Percentiles rank a stretch among this genome's conserved stretches.
Conservation (phyloP, 1,139 yeast genomes). For the Candida glucosophila region DNA sequence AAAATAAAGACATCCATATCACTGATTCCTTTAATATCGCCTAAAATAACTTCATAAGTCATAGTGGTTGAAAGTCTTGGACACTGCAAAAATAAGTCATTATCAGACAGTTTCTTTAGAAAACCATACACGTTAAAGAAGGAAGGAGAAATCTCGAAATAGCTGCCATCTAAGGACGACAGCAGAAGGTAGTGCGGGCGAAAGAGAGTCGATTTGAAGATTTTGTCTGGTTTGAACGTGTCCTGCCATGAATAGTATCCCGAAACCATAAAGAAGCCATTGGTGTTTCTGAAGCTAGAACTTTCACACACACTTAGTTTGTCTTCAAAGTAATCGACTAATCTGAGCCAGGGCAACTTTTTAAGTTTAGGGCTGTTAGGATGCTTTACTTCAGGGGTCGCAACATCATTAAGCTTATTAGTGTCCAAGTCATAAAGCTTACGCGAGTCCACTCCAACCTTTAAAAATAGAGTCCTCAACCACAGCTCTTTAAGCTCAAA, state of each 20-base stretch:
- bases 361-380: no score
- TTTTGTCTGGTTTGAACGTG: slow-evolving; percentile 33
- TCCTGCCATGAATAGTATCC: slow-evolving; percentile 27
- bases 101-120: no score
- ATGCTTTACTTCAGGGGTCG: no score
- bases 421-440: no score
- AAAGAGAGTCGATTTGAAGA: slow-evolving; percentile 22
- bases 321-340: slow-evolving; percentile 4
- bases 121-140: slow-evolving; percentile 23
- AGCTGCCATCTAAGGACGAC: slow-evolving; percentile 16
- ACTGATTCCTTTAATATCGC: slow-evolving; percentile 16
- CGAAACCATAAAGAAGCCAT: slow-evolving; percentile 19
- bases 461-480: no score
- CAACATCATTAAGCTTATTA: no score
- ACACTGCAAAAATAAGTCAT: slow-evolving; percentile 22
- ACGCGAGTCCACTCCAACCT: no score
- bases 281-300: slow-evolving; percentile 4
- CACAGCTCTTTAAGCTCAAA: no score
- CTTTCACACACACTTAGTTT: slow-evolving; percentile 25
- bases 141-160: slow-evolving; percentile 21
- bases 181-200: slow-evolving; percentile 24
- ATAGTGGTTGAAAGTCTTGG: slow-evolving; percentile 19
- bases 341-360: no score
- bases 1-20: slow-evolving; percentile 10
- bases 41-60: slow-evolving; percentile 22